Evolutionary conservation across 176 grass and related monocot genomes (phyloP).

Genomic region (Juncus effusus): DNA sequence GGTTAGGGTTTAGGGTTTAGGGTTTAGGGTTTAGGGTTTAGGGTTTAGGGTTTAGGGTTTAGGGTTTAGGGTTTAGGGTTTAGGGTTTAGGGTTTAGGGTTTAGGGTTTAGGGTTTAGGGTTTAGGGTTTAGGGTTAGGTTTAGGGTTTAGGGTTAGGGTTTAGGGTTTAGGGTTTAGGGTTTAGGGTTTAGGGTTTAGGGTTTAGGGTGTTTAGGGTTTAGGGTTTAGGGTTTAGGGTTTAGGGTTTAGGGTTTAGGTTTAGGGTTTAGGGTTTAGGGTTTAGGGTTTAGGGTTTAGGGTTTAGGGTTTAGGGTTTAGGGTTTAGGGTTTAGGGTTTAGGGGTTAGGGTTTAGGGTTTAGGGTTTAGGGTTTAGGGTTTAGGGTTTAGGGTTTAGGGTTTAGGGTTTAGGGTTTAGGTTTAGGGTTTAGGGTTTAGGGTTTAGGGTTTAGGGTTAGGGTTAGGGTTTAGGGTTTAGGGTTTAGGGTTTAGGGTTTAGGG

Average conservation of each 20-base stretch:
- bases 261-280: constrained; percentile 22
- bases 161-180: constrained; percentile 6
- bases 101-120: constrained; percentile 17
- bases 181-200: constrained; percentile 22
- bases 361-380: no score
- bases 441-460: constrained; percentile 16
- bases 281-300: constrained; percentile 4
- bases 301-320: constrained; percentile 5
- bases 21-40: constrained; percentile 21
- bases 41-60: constrained; percentile 19
- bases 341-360: constrained; percentile 19
- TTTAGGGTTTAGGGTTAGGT: constrained; percentile 15
- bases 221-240: constrained; percentile 8
- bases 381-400: constrained; percentile 19
- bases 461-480: constrained; percentile 20
- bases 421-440: constrained; percentile 21
- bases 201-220: no score
- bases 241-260: constrained; percentile 2
- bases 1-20: no score
- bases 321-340: not conserved
- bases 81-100: constrained; percentile 21
- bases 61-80: constrained; percentile 19
- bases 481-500: constrained; percentile 18
- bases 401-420: constrained; percentile 5
- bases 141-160: no score